Evolutionary conservation across 257 asterid genomes (phyloP).

Genomic region (Nicotiana paniculata): DNA sequence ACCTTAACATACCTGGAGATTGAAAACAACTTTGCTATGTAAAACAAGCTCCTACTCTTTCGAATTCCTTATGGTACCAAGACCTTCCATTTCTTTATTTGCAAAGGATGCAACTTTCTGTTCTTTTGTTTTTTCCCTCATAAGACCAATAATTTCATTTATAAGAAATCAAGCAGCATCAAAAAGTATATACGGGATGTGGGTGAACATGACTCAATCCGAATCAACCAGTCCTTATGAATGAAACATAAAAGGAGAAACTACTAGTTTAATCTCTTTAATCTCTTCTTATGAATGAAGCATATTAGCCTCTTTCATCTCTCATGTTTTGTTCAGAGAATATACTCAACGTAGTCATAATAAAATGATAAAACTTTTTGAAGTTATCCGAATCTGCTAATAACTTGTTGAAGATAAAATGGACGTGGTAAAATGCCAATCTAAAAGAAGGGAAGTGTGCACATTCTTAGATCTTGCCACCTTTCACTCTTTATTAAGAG

Average conservation of each 20-base stretch:
- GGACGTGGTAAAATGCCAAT: no score
- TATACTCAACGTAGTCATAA: neutral
- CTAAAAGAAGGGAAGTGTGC: no score
- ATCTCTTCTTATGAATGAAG: neutral
- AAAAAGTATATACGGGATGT: neutral
- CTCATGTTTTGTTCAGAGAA: neutral
- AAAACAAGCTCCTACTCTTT: neutral
- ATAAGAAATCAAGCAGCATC: neutral
- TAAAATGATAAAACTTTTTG: neutral
- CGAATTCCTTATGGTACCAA: neutral
- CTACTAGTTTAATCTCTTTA: neutral
- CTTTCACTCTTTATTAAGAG: no score
- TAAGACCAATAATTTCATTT: neutral
- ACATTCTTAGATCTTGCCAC: no score
- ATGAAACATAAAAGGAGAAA: neutral
- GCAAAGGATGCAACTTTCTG: neutral
- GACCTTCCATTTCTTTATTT: neutral
- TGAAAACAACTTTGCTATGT: neutral
- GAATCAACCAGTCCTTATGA: neutral
- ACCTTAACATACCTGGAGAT: no score
- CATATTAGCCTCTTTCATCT: neutral
- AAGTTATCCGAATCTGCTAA: no score
- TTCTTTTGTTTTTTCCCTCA: neutral
- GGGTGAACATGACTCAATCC: neutral
- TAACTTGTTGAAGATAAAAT: no score